Base-by-base conservation (phyloP, 139 green algal species). In the Chlamydomonas eustigma region DNA sequence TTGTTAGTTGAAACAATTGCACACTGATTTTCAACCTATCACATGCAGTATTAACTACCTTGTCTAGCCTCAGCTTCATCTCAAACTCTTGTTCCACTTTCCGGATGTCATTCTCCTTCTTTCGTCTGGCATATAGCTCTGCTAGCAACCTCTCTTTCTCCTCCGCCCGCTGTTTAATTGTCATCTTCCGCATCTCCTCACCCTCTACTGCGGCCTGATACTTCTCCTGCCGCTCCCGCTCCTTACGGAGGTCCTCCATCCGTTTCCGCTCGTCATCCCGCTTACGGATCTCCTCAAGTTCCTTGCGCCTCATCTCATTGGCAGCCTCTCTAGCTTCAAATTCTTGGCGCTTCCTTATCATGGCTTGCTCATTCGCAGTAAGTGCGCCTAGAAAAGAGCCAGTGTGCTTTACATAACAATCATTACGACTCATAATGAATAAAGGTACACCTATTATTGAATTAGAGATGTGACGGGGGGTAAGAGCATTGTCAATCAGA, bases 121-220 rank as follows among this genome's bases (percentile, higher is more conserved):
- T 82, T 28, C 86, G 82, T 79, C 82, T 51, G 31, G 73, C 67
- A 33, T 85, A 77, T 32, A 89, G 73, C 65, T 84, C 77, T 0
- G 79, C 81, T 51, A 96, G 81, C 82, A 88, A 78, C 34, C 85
- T 65, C n/a, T 94, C 88, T 84, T 96, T 96, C 39, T 85, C 79
- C 32, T 82, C 71, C 12, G 87, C 81, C 28, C 80, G 68, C 8
- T 78, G 64, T 72, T 84, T 83, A 70, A 92, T 85, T 18, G 38
- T 64, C 77, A 63, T 51, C 78, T 87, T 88, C 37, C 90, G 83
- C 72, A 76, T 66, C 73, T 84, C 81, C 71, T 91, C 88, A 2
- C 79, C 70, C 66, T 80, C 69, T 34, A 85, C 37, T 2, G 85
- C 81, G 25, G 76, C 65, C 51, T 79, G 30, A 74, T 88, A 90